Conservation (phyloP, 73 alveolate genomes). For the Stentor coeruleus region DNA sequence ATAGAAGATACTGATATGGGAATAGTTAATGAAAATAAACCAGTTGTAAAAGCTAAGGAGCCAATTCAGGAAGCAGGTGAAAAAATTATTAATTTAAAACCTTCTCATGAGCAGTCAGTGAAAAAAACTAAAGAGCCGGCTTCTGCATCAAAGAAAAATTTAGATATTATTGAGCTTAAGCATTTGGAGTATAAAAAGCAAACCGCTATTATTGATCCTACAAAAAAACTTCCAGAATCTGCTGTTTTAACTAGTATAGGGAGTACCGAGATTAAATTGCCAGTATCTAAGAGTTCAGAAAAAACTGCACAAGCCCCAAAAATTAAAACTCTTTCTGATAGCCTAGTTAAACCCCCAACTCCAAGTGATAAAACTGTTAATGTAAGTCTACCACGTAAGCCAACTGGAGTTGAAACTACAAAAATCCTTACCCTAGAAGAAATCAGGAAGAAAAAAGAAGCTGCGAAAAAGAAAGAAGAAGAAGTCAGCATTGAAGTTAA, state of each 20-base stretch:
- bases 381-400: not conserved
- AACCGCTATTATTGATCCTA: no score
- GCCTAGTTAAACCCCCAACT: not conserved
- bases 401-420: not conserved
- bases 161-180: no score
- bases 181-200: no score
- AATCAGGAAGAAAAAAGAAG: conserved; percentile 1
- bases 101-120: no score
- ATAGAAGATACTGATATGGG: not conserved
- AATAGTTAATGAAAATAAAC: not conserved
- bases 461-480: not conserved
- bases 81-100: not conserved
- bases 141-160: no score
- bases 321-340: not conserved
- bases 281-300: not conserved
- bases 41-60: not conserved
- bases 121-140: no score
- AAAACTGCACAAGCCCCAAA: not conserved
- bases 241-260: no score
- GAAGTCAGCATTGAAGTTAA: no score
- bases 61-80: no score
- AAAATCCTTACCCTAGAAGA: conserved; percentile 19
- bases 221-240: no score
- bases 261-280: no score
- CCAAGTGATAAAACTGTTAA: not conserved